Percentiles rank a stretch among this genome's conserved stretches.
These are phyloP conservation scores for Naganishia friedmannii DNA, from an alignment of 768 basidiomycete species.

Conservation along the genomic window DNA sequence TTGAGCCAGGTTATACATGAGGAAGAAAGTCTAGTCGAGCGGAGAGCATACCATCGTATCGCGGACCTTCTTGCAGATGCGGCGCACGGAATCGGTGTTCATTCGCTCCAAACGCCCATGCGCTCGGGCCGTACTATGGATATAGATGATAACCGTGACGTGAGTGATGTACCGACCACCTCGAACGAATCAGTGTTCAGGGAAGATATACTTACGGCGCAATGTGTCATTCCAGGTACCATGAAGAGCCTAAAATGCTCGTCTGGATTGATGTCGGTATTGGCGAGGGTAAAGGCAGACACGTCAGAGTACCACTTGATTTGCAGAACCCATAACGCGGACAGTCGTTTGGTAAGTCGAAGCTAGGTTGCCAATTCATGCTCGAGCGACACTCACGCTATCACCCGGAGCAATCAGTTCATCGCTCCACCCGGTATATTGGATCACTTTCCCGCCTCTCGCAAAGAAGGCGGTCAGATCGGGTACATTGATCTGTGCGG, in stretches of 20 bases:
- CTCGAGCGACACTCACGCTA: neutral
- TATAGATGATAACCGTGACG: no score
- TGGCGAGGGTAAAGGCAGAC: neutral
- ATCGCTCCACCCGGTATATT: conserved; percentile 18
- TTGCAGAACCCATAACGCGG: neutral
- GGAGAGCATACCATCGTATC: conserved; percentile 4
- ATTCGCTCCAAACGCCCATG: conserved; percentile 8
- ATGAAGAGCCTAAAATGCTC: conserved; percentile 8
- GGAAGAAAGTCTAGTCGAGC: neutral
- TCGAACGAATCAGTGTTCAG: no score
- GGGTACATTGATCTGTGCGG: neutral
- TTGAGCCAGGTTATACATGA: neutral
- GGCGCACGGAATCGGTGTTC: conserved; percentile 16
- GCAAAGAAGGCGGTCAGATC: conserved; percentile 1
- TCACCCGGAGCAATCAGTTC: conserved; percentile 1
- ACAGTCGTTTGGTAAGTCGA: no score
- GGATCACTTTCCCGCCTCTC: conserved; percentile 3
- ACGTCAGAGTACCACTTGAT: conserved; percentile 19
- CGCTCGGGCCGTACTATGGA: neutral
- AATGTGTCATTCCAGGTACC: conserved; percentile 21
- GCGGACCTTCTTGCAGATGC: conserved; percentile 1
- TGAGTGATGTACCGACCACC: no score
- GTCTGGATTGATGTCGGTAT: conserved; percentile 4
- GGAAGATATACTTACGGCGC: neutral
- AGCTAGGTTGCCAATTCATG: no score